Percentiles rank a stretch among this genome's conserved stretches.
These are phyloP conservation scores for Meyerozyma sp. DNA, from an alignment of 1,139 yeast genomes.

Conservation along the genomic window DNA sequence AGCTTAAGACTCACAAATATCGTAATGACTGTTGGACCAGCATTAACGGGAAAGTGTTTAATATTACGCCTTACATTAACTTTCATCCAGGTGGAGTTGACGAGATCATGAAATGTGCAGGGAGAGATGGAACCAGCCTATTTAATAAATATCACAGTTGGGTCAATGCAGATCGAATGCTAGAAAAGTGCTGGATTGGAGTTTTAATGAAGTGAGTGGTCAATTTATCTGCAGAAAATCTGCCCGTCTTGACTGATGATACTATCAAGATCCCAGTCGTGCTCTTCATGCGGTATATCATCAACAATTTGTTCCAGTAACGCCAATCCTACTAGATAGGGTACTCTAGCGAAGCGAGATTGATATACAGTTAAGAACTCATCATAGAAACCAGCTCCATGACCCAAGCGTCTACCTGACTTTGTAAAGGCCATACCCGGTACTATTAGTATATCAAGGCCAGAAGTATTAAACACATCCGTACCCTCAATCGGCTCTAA, in stretches of 20 bases:
- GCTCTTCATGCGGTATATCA: constrained; percentile 58
- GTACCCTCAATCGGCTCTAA: constrained; percentile 56
- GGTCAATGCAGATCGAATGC: constrained; percentile 82
- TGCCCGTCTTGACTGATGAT: constrained; percentile 35
- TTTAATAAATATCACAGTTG: constrained; percentile 83
- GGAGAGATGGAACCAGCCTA: constrained; percentile 74
- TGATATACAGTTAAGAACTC: constrained; percentile 56
- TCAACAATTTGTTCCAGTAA: constrained; percentile 62
- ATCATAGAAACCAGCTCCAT: constrained; percentile 92
- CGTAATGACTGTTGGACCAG: constrained; percentile 81
- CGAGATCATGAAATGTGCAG: constrained; percentile 76
- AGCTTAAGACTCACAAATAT: constrained; percentile 54
- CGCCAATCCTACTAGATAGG: constrained; percentile 62
- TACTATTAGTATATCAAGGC: constrained; percentile 65
- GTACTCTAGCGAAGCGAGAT: constrained; percentile 24
- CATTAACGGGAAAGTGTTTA: constrained; percentile 76
- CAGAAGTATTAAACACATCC: constrained; percentile 30
- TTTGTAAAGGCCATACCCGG: constrained; percentile 83
- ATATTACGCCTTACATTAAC: constrained; percentile 72
- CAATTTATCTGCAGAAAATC: not conserved
- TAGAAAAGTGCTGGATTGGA: constrained; percentile 77
- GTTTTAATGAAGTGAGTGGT: constrained; percentile 17
- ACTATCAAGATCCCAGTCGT: constrained; percentile 63
- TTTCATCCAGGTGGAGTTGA: constrained; percentile 93
- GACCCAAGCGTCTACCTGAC: constrained; percentile 64